Evolutionary conservation across 345 rosid genomes (phyloP).

Genomic region (Lepidium aucheri): DNA sequence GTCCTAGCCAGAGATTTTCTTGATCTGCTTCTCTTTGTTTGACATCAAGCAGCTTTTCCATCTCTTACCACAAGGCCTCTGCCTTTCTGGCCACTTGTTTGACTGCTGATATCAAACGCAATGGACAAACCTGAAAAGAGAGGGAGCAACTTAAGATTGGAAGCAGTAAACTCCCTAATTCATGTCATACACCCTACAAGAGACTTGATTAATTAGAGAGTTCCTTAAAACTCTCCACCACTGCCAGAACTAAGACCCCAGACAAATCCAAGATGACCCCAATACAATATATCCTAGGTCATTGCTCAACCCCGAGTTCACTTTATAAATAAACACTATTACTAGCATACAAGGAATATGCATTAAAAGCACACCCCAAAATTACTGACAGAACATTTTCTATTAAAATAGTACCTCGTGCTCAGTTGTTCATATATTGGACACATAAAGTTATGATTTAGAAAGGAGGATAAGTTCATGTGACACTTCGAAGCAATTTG

Average conservation of each 20-base stretch:
- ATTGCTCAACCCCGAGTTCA: not conserved
- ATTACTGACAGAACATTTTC: not conserved
- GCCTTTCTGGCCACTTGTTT: constrained; percentile 30
- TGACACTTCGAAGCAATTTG: not conserved
- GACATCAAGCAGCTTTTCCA: constrained; percentile 76
- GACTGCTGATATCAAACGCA: constrained; percentile 43
- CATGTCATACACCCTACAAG: not conserved
- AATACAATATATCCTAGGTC: not conserved
- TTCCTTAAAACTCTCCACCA: not conserved
- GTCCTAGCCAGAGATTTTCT: constrained; percentile 87
- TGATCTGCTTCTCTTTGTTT: constrained; percentile 83
- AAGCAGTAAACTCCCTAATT: not conserved
- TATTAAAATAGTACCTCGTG: no score
- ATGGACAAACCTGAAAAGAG: constrained; percentile 55
- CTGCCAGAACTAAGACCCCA: not conserved
- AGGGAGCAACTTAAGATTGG: not conserved
- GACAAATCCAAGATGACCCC: no score
- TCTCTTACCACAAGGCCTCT: constrained; percentile 78
- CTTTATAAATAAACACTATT: no score
- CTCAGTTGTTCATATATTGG: no score
- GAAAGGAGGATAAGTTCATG: no score
- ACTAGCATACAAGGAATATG: not conserved
- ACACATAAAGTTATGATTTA: no score
- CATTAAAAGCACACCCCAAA: not conserved
- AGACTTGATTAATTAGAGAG: not conserved